Evolutionary conservation across 306 rosid genomes (phyloP).

Genomic region (Quercus parvula): DNA sequence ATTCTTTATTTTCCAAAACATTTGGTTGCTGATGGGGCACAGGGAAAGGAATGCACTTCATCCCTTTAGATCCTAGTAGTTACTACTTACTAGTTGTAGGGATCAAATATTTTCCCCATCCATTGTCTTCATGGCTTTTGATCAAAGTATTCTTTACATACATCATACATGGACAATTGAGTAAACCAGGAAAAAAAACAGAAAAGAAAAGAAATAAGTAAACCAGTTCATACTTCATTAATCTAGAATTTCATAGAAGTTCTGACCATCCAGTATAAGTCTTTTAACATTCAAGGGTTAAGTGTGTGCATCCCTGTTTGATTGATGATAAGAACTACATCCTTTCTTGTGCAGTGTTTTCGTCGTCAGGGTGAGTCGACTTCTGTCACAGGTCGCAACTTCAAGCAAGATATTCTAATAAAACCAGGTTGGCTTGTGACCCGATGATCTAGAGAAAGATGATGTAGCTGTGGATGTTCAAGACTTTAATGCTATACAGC

Average conservation of each 20-base stretch:
- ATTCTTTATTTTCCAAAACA: background rate
- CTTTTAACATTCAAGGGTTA: background rate
- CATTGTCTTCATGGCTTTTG: background rate
- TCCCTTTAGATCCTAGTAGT: background rate
- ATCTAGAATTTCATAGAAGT: background rate
- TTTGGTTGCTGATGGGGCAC: background rate
- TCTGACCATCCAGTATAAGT: background rate
- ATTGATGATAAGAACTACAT: conserved; percentile 8
- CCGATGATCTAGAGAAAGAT: conserved; percentile 37
- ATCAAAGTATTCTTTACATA: background rate
- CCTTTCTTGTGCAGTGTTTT: conserved; percentile 70
- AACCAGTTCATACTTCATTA: background rate
- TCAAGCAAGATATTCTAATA: conserved; percentile 64
- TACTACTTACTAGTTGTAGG: background rate
- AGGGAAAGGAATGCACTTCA: background rate
- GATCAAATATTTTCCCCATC: background rate
- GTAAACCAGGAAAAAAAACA: background rate
- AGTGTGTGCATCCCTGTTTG: background rate
- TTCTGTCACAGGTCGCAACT: conserved; percentile 88
- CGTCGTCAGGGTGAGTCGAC: conserved; percentile 94
- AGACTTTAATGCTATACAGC: background rate
- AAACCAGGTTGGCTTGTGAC: conserved; percentile 96
- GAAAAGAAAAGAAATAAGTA: background rate
- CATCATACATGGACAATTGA: background rate
- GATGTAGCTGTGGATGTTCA: background rate